Base-by-base conservation (phyloP, 129 eudicot genomes). In the Solidago caesia region DNA sequence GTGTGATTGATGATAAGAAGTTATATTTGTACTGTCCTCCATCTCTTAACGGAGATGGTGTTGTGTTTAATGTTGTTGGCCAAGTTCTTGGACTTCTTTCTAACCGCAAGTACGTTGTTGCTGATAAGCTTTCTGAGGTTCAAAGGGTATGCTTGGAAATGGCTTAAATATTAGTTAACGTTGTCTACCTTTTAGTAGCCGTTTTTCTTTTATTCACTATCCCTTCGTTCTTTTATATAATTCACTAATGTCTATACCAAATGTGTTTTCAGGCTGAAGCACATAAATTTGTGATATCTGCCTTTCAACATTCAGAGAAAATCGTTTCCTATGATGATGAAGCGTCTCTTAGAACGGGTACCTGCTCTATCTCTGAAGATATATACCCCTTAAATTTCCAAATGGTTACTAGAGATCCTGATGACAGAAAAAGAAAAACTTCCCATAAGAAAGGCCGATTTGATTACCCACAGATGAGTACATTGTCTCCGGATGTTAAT, bases 51-150 rank as follows among this genome's bases (percentile, higher is more conserved):
- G 72, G 74, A 75, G 85, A 77, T 33, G 86, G 96, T 64, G 96
- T 92, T 33, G 96, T 84, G 71, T 92, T 92, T 73, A 90, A 86
- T 65, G 84, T 82, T 71, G 98, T 90, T 26, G 97, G 98, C 69
- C 92, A 86, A 78, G 79, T 88, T 60, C 82, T 73, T 60, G 98
- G 97, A 43, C 69, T 88, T 75, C 74, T 90, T 73, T 80, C 85
- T 55, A 83, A 94, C 47, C 72, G 81, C 82, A 90, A 82, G 67
- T 88, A 83, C 48, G 13, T 82, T 67, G 82, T 81, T 74, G 51
- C 67, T 27, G 88, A 86, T 61, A 74, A 85, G 71, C 87, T 94
- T 12, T 82, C 97, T 41, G 91, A 88, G 71, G 11, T 64, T 41
- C 91, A 94, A 71, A 87, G 72, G 96, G 97, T 82, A 53, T 25